Conservation (phyloP, 805 yeast species). For the Suhomyces sp. region DNA sequence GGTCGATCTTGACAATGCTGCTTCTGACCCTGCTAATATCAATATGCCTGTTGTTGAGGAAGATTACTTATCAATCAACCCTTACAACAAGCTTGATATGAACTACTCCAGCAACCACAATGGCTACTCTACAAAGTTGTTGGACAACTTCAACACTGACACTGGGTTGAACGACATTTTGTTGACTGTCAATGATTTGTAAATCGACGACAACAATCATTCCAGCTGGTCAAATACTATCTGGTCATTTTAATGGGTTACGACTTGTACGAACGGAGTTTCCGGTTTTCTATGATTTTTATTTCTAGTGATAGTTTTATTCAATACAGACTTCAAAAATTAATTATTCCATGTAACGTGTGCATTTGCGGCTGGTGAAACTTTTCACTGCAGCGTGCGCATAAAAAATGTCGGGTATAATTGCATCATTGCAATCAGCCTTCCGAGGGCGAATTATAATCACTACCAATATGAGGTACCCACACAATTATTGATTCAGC, state of each 20-base stretch:
- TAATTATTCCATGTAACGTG: neutral
- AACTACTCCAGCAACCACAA: neutral
- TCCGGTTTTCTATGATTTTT: neutral
- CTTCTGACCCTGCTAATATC: neutral
- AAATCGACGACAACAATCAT: neutral
- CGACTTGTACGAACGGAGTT: neutral
- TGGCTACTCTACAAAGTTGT: neutral
- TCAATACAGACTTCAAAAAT: neutral
- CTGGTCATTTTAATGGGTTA: neutral
- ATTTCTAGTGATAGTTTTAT: neutral
- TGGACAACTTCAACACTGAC: neutral
- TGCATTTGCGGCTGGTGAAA: neutral
- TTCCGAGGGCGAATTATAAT: too few species aligned
- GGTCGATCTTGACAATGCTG: conserved; percentile 3
- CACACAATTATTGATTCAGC: too few species aligned
- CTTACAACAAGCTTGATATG: neutral
- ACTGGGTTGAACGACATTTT: neutral
- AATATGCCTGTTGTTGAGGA: neutral
- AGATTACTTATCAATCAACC: neutral
- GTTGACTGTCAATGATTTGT: neutral
- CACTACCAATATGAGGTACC: too few species aligned
- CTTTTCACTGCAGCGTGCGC: neutral
- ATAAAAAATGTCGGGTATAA: neutral
- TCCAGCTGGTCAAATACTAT: neutral
- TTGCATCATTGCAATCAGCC: too few species aligned